Percentiles rank a stretch among this genome's conserved stretches.
These are phyloP conservation scores for Pseudogymnoascus sp. DNA, from an alignment of 2,329 filamentous ascomycete species.

Conservation along the genomic window DNA sequence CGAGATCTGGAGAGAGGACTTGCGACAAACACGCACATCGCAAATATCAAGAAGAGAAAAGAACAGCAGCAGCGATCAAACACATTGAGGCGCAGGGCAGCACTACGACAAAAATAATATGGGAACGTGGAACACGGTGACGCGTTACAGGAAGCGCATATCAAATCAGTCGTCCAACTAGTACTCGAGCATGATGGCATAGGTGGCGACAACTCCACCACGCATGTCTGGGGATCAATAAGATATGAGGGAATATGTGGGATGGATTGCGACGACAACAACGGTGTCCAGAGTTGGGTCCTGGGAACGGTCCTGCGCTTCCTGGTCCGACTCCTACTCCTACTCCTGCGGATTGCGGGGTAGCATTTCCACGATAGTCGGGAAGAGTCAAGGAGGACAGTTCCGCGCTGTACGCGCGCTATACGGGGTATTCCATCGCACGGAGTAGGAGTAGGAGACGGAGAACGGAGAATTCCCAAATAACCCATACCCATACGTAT, in stretches of 20 bases:
- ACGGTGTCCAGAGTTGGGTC: not conserved
- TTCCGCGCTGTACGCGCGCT: not conserved
- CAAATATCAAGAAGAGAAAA: too few relatives aligned
- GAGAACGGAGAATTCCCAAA: not conserved
- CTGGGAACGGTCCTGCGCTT: not conserved
- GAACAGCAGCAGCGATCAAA: not conserved
- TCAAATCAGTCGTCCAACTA: not conserved
- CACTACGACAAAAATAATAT: not conserved
- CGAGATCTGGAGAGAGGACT: not conserved
- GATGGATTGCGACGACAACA: not conserved
- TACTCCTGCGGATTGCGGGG: not conserved
- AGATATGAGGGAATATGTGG: not conserved
- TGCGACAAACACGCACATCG: not conserved
- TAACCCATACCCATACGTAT: too few relatives aligned
- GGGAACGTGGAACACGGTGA: slow-evolving; percentile 6
- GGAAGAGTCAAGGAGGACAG: not conserved
- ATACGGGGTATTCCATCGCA: not conserved
- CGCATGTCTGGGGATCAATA: not conserved
- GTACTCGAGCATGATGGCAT: not conserved
- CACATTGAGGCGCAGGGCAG: not conserved
- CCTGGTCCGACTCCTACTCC: too few relatives aligned
- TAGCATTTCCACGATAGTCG: not conserved
- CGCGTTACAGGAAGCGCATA: not conserved
- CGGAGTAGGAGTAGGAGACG: not conserved
- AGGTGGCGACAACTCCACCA: not conserved